These are phyloP conservation scores for Vitis riparia DNA, from an alignment of 164 flowering plant species.

Conservation along the genomic window DNA sequence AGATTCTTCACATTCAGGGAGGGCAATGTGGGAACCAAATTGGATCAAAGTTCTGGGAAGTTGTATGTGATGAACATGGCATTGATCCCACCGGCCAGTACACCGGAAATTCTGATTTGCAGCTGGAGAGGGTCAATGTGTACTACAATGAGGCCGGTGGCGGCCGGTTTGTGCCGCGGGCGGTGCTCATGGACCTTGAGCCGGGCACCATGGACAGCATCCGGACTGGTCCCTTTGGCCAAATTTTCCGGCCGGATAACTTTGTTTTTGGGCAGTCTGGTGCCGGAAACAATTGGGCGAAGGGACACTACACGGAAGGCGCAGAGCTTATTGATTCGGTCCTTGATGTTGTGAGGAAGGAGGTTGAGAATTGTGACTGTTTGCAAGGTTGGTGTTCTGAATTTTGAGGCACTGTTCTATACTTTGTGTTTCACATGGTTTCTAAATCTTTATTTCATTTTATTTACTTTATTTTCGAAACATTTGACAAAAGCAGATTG, in stretches of 20 bases:
- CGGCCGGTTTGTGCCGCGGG: constrained; percentile 27
- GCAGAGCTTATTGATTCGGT: constrained; percentile 30
- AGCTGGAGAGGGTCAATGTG: constrained; percentile 27
- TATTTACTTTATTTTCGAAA: neutral
- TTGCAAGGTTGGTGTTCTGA: constrained; percentile 18
- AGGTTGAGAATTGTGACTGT: constrained; percentile 30
- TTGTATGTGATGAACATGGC: constrained; percentile 25
- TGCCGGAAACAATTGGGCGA: constrained; percentile 32
- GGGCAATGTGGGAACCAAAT: constrained; percentile 36
- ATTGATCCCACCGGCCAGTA: constrained; percentile 26
- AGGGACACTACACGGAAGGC: constrained; percentile 31
- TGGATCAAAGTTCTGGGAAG: constrained; percentile 31
- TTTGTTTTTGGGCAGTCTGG: constrained; percentile 26
- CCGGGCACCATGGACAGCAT: constrained; percentile 31
- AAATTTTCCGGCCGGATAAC: constrained; percentile 28
- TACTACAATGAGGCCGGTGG: constrained; percentile 24
- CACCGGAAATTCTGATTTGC: constrained; percentile 18
- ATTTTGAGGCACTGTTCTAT: no score
- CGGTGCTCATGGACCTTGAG: constrained; percentile 32
- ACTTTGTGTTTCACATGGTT: no score
- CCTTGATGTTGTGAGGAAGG: constrained; percentile 33
- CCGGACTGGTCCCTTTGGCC: constrained; percentile 24
- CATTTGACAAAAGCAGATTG: no score
- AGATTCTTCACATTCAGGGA: constrained; percentile 31
- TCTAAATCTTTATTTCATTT: neutral